Percentiles rank a stretch among this genome's conserved stretches.
phyloP scores from a whole-genome alignment of 2,329 filamentous ascomycete genomes.

The Pseudocercospora cruenta region DNA sequence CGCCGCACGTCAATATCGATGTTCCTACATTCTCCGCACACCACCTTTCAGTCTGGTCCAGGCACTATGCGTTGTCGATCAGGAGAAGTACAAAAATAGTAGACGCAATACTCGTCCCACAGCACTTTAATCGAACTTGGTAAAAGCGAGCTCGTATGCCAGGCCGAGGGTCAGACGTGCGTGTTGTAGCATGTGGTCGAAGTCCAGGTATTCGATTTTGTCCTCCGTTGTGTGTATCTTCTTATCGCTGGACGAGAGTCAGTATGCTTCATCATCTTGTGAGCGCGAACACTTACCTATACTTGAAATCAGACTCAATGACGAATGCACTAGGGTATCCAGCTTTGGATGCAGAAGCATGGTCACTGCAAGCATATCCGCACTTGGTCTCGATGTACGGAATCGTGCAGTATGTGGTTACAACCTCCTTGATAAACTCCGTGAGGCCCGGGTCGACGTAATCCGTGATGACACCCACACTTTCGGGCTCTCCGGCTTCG shows the following conservation, averaged over 20 bases:
- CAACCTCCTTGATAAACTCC: conserved; percentile 85
- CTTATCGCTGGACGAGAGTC: neutral
- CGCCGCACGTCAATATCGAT: neutral
- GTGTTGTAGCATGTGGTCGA: conserved; percentile 91
- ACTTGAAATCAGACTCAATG: conserved; percentile 72
- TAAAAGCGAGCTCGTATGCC: conserved; percentile 81
- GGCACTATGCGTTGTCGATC: conserved; percentile 1
- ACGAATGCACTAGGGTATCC: conserved; percentile 77
- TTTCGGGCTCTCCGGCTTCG: conserved; percentile 79
- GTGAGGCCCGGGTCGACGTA: conserved; percentile 84
- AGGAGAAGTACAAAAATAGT: conserved; percentile 8
- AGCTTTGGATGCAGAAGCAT: conserved; percentile 72
- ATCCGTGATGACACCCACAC: conserved; percentile 90
- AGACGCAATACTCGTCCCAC: neutral
- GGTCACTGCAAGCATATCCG: conserved; percentile 65
- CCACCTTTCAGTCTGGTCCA: conserved; percentile 5
- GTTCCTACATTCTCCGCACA: conserved; percentile 8
- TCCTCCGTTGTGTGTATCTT: conserved; percentile 71
- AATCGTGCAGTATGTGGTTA: conserved; percentile 85
- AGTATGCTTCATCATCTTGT: neutral
- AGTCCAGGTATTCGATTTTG: conserved; percentile 71
- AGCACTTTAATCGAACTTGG: conserved; percentile 60
- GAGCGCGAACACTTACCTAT: conserved; percentile 47
- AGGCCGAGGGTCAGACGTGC: conserved; percentile 81
- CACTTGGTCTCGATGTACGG: conserved; percentile 78